A percentile compares a stretch with the other conserved stretches of the same genome.
These are phyloP conservation scores for Clarireedia homoeocarpa DNA, from an alignment of 2,329 filamentous ascomycete species.

Conservation along the genomic window DNA sequence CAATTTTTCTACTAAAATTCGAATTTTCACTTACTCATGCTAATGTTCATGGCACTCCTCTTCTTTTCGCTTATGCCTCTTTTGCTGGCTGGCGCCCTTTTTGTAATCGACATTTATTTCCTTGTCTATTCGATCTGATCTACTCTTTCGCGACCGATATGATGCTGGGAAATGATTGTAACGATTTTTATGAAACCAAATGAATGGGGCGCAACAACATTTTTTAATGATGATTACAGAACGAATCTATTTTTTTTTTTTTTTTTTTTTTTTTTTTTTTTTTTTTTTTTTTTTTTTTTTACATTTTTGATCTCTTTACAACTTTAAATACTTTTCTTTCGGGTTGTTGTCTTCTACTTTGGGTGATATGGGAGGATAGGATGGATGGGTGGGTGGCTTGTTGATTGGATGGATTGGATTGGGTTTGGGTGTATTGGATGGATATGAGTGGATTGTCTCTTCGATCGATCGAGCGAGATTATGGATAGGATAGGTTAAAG, in stretches of 20 bases:
- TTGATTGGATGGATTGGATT: no score
- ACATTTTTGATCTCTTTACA: not conserved
- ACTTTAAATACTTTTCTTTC: not conserved
- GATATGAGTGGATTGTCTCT: no score
- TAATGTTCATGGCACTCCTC: not conserved
- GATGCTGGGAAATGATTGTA: constrained; percentile 6
- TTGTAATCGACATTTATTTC: constrained; percentile 2
- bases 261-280: not conserved
- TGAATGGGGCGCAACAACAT: not conserved
- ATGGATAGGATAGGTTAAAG: no score
- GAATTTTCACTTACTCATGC: not conserved
- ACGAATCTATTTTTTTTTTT: not conserved
- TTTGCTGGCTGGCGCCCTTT: not conserved
- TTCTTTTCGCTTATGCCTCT: not conserved
- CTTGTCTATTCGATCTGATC: not conserved
- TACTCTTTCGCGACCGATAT: not conserved
- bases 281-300: not conserved
- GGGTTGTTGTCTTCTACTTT: not conserved
- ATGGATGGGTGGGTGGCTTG: not conserved
- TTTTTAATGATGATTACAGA: not conserved
- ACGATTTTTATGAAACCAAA: constrained; percentile 2
- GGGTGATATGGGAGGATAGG: not conserved
- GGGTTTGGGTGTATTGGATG: no score
- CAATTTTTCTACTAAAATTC: not conserved
- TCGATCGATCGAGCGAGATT: no score